Evolutionary conservation across 768 basidiomycete species (phyloP), one percentile per base, ranked within the genome.

Genomic region (Suillus fuscotomentosus): DNA sequence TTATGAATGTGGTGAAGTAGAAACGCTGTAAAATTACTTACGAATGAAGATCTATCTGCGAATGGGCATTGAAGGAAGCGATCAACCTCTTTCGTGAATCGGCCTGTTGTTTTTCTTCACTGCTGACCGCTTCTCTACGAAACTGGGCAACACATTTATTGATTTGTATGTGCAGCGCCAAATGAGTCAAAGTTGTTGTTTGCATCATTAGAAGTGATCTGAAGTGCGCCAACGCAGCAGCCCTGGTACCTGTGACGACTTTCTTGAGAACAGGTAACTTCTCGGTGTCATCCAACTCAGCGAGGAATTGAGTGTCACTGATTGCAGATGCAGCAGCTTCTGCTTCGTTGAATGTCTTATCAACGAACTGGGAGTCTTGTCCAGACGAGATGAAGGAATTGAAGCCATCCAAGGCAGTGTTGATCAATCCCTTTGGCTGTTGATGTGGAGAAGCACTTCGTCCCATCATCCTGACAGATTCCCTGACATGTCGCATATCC

Each of bases 71-170:
- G 15, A 76, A 11, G 7, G 64, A 54, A 20, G 48, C 53, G 60
- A 74, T 76, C 14, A 74, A 34, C 5, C 60, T 8, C 13, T 55
- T 20, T 42, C 73, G 72, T 20, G 72, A 8, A 20, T 43, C 55
- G 0, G 45, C 8, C 5, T 36, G 63, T 1, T 74, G 65, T 48
- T 66, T 63, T 2, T 63, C 55, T 14, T 65, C 70, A 0, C 13
- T 36, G 31, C 31, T 66, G 9, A 1, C 43, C 20, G 53, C 11
- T 8, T 68, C 65, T 15, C 20, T 43, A 20, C 48, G 51, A 48
- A 68, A 63, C 13, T 9, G 38, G 8, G 43, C 43, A 4, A 0
- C 22, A 45, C 57, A 66, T 0, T 61, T 65, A 0, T 67, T 50
- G 8, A 59, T 47, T 47, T 70, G 66, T 42, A 66, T 66, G 10